phyloP scores from a whole-genome alignment of 257 asterid species.

The Solanum arcanum region DNA sequence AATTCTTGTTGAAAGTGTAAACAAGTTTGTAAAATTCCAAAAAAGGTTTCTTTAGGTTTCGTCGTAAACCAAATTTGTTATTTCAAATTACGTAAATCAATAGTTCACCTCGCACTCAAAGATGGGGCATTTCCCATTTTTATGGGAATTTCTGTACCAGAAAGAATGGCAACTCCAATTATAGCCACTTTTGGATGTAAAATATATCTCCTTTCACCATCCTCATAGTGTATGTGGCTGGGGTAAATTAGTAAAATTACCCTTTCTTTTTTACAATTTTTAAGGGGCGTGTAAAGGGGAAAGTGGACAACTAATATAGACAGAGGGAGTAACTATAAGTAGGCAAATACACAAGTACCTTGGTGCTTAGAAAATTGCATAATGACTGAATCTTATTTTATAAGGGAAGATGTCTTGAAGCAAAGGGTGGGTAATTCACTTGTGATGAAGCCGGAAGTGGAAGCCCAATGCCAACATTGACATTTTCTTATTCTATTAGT shows the following conservation, averaged over 20 bases:
- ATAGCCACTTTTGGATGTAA: neutral
- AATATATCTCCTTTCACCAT: neutral
- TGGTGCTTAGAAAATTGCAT: neutral
- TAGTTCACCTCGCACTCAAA: neutral
- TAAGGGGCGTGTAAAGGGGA: neutral
- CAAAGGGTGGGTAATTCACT: neutral
- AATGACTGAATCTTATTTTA: neutral
- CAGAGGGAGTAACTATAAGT: neutral
- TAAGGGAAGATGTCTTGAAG: neutral
- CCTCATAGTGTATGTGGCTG: neutral
- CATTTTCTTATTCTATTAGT: neutral
- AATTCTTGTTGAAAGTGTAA: neutral
- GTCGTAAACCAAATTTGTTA: neutral
- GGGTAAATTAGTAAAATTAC: neutral
- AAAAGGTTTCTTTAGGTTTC: neutral
- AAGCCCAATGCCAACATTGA: neutral
- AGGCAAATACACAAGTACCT: neutral
- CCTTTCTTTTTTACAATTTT: neutral
- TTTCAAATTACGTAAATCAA: neutral
- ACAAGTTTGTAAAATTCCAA: neutral
- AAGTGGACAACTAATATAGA: neutral
- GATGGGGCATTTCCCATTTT: neutral
- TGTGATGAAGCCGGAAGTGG: neutral
- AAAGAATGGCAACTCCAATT: neutral
- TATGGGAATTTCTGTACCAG: neutral